Conservation (phyloP, 495 filamentous ascomycete species). For the Aspergillus cavernicola region DNA sequence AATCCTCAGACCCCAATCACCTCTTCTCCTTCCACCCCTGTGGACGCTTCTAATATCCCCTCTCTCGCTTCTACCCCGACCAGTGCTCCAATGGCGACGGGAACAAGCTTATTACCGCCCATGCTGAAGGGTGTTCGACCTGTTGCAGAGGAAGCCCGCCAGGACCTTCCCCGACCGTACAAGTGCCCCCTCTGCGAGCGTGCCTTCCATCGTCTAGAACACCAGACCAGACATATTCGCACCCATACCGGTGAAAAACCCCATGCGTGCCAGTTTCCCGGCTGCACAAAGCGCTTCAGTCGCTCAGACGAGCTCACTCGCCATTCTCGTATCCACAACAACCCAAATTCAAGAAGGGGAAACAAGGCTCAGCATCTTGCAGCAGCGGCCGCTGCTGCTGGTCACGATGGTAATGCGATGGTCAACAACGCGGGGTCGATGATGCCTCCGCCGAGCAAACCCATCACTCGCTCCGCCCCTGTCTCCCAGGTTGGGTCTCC, state of each 20-base stretch:
- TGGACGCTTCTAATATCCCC: slow-evolving; percentile 10
- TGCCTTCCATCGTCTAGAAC: slow-evolving; percentile 96
- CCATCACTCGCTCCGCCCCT: slow-evolving; percentile 80
- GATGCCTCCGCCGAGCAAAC: slow-evolving; percentile 74
- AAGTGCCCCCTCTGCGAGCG: slow-evolving; percentile 98
- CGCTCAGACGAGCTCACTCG: slow-evolving; percentile 95
- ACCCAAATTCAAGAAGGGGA: slow-evolving; percentile 91
- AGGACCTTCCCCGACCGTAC: slow-evolving; percentile 92
- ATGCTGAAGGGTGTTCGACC: slow-evolving; percentile 64
- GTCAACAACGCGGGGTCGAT: slow-evolving; percentile 48
- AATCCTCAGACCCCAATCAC: slow-evolving; percentile 52
- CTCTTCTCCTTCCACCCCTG: slow-evolving; percentile 24
- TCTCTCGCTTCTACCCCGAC: slow-evolving; percentile 22
- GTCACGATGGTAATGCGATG: slow-evolving; percentile 48
- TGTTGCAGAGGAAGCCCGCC: slow-evolving; percentile 52
- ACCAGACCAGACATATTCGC: slow-evolving; percentile 95
- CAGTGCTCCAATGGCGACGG: slow-evolving; percentile 54
- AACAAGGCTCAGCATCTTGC: slow-evolving; percentile 77
- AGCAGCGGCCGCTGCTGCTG: slow-evolving; percentile 52
- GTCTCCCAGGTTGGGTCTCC: slow-evolving; percentile 85
- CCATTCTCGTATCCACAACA: slow-evolving; percentile 98
- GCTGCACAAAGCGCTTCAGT: slow-evolving; percentile 96
- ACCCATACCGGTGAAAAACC: slow-evolving; percentile 99
- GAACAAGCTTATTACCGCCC: slow-evolving; percentile 63
- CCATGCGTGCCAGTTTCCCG: slow-evolving; percentile 88